These are phyloP conservation scores for Melaleuca alternifolia DNA, from an alignment of 345 rosid genomes.

Conservation along the genomic window DNA sequence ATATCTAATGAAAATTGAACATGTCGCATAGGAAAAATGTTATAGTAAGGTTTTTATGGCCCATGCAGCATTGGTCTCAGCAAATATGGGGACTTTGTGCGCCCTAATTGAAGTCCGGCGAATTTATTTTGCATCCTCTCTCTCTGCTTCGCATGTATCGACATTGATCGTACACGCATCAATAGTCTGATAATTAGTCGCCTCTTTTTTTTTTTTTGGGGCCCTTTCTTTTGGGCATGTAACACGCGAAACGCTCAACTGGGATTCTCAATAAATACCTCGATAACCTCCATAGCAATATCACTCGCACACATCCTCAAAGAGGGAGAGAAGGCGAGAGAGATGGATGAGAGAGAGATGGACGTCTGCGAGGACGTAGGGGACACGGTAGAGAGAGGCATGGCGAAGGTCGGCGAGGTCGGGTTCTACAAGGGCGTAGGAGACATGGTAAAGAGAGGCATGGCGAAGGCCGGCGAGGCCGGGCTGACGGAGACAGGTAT, in stretches of 20 bases:
- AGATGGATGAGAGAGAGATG: no score
- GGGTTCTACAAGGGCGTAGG: no score
- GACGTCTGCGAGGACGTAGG: no score
- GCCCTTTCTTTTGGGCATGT: neutral
- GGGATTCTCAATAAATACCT: neutral
- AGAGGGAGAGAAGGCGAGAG: neutral
- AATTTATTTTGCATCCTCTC: neutral
- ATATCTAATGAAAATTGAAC: neutral
- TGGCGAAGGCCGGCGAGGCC: no score
- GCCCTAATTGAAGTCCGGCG: neutral
- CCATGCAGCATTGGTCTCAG: neutral
- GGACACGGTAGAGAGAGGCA: no score
- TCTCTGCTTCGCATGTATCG: neutral
- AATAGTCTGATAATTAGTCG: neutral
- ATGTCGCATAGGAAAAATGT: neutral
- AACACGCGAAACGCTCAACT: neutral
- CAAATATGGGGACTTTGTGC: neutral
- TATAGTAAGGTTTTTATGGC: neutral
- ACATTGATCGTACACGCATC: neutral
- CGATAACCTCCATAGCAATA: no score
- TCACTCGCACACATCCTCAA: neutral
- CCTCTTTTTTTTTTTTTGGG: no score
- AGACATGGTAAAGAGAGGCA: no score
- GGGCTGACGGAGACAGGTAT: no score
- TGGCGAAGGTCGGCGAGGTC: no score